Conservation (phyloP, 345 rosid genomes). For the Capsella bursapastoris region DNA sequence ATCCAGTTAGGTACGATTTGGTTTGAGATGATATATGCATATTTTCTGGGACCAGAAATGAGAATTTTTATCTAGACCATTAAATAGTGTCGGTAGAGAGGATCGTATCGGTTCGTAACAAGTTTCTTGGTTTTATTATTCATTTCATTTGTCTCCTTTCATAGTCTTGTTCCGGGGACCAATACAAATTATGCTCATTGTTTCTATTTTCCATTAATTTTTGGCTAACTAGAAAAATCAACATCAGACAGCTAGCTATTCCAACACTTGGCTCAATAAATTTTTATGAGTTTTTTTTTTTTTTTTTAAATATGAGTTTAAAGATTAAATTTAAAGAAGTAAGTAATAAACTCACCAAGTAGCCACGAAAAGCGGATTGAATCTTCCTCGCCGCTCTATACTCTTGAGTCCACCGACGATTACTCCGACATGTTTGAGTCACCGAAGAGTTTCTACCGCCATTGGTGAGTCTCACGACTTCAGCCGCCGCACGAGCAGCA, state of each 20-base stretch:
- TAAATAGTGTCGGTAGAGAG: conserved; percentile 44
- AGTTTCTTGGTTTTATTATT: conserved; percentile 32
- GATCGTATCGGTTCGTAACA: conserved; percentile 23
- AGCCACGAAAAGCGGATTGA: conserved; percentile 91
- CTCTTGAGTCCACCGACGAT: conserved; percentile 48
- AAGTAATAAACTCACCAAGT: conserved; percentile 68
- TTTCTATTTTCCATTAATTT: conserved; percentile 14
- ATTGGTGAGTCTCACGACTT: conserved; percentile 84
- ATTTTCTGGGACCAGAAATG: conserved; percentile 30
- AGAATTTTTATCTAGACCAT: conserved; percentile 18
- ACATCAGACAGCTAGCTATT: conserved; percentile 45
- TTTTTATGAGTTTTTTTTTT: background rate
- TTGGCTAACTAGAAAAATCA: conserved; percentile 35
- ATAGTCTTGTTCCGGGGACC: conserved; percentile 39
- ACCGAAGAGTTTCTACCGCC: conserved; percentile 29
- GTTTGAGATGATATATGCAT: background rate
- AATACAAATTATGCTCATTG: conserved; percentile 33
- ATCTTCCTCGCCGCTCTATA: conserved; percentile 66
- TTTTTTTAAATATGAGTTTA: background rate
- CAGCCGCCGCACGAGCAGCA: conserved; percentile 95
- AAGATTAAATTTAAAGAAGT: background rate
- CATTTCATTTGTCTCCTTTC: conserved; percentile 39
- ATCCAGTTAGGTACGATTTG: conserved; percentile 23
- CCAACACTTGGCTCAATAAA: conserved; percentile 17
- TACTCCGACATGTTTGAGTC: conserved; percentile 37